Evolutionary conservation across 176 grass and related monocot species (phyloP).

Genomic region (Neostapfia colusana): DNA sequence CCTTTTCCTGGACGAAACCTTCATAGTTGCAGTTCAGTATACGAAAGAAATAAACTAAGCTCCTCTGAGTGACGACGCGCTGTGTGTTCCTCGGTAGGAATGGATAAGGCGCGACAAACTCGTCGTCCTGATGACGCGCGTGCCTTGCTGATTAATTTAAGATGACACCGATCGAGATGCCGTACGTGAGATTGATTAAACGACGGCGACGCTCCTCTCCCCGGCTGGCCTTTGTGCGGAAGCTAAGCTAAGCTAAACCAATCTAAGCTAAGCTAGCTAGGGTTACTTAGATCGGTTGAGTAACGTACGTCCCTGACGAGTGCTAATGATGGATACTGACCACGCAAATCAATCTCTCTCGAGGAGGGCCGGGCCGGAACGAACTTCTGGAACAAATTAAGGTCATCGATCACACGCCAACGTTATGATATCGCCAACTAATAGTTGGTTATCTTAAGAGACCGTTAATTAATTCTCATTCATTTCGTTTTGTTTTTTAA

Average conservation of each 20-base stretch:
- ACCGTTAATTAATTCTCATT: background rate
- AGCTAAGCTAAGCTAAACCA: no score
- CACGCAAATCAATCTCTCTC: background rate
- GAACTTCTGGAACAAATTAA: background rate
- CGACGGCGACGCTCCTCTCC: slow-evolving; percentile 36
- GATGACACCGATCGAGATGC: slow-evolving; percentile 6
- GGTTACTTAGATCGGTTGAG: background rate
- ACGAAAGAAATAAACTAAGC: background rate
- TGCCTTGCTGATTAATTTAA: background rate
- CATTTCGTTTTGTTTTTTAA: background rate
- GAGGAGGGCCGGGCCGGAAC: no score
- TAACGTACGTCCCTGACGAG: slow-evolving; percentile 1
- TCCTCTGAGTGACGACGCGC: background rate
- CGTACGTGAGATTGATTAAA: slow-evolving; percentile 24
- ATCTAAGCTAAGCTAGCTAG: no score
- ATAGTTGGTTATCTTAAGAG: background rate
- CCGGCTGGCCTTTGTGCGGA: background rate
- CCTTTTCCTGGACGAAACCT: no score
- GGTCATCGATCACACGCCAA: background rate
- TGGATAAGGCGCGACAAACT: slow-evolving; percentile 1
- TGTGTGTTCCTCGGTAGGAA: background rate
- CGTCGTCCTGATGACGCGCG: background rate
- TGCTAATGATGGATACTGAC: background rate
- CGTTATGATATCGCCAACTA: background rate
- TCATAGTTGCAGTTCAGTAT: no score